Percentiles rank a stretch among this genome's conserved stretches.
Evolutionary conservation across 1,139 yeast genomes (phyloP).

Genomic region (Suhomyces bokatorum): DNA sequence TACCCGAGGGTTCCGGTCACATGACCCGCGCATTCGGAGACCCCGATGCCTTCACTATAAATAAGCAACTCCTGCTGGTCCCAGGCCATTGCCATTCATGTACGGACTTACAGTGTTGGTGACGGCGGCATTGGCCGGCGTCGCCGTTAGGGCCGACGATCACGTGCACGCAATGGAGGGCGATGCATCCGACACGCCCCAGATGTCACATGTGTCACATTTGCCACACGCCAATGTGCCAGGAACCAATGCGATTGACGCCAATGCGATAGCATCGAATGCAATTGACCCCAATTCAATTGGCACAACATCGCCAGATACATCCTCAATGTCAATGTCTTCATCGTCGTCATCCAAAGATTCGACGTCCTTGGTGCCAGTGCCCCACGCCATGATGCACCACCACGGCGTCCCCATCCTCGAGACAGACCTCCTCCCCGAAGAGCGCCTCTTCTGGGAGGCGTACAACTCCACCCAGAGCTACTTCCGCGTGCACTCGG

Average conservation of each 20-base stretch:
- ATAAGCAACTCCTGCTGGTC: constrained; percentile 3
- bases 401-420: constrained; percentile 78
- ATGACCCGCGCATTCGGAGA: constrained; percentile 9
- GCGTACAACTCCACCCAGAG: constrained; percentile 71
- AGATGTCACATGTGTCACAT: neutral
- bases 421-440: constrained; percentile 65
- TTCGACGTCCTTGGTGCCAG: constrained; percentile 28
- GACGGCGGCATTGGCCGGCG: constrained; percentile 6
- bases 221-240: neutral
- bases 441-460: constrained; percentile 78
- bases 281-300: neutral
- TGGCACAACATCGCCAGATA: neutral
- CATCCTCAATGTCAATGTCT: too few species aligned
- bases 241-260: neutral
- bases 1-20: constrained; percentile 22
- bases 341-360: too few species aligned
- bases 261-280: too few species aligned
- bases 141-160: neutral
- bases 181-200: too few species aligned
- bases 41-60: constrained; percentile 6
- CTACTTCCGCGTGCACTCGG: constrained; percentile 58
- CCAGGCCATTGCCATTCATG: neutral
- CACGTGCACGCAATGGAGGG: neutral
- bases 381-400: constrained; percentile 54
- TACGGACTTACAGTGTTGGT: constrained; percentile 1